Evolutionary conservation across 352 stramenopile genomes (phyloP), one percentile per base, ranked within the genome.

Genomic region (Globisporangium recalcitrans): DNA sequence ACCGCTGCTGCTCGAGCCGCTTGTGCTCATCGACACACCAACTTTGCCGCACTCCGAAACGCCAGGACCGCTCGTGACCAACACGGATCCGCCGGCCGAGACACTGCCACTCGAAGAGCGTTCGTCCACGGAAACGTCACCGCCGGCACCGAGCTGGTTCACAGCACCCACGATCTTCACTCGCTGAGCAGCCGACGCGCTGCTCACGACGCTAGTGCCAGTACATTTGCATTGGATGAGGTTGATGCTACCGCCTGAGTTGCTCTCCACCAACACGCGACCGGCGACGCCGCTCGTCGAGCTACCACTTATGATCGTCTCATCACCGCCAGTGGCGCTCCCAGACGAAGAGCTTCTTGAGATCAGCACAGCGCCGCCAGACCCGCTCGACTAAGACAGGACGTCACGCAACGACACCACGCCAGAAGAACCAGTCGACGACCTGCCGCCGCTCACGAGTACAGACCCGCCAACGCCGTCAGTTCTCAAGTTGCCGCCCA

Each of bases 91-190:
- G 52, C 34, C 40, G 11, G 65, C 44, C 26, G 60, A 66, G 9
- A 14, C 38, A 47, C 38, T 60, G 29, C 31, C 13, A 40, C 34
- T 60, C 1, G 62, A 75, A 19, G 34, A 32, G 11, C 67, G 64
- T 53, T 60, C 69, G 42, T 64, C 31, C 29, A 75, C 60, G n/a
- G 62, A 74, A 8, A 78, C 58, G 36, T 60, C 66, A 44, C 71
- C 71, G 49, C 22, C 63, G 57, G 52, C 65, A 27, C 63, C 69
- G 2, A 34, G 52, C 52, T 49, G 34, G 52, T 59, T 59, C 52
- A 24, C 34, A 32, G 52, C 52, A 59, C 52, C 52, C 52, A 59
- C 52, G 34, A 59, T 48, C 52, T 32, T 46, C 22, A 59, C 52
- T 36, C 52, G 32, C 52, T 59, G 52, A 47, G 52, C 52, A 22